These are phyloP conservation scores for Sambucus nigra DNA, from an alignment of 129 eudicot genomes.

Conservation along the genomic window DNA sequence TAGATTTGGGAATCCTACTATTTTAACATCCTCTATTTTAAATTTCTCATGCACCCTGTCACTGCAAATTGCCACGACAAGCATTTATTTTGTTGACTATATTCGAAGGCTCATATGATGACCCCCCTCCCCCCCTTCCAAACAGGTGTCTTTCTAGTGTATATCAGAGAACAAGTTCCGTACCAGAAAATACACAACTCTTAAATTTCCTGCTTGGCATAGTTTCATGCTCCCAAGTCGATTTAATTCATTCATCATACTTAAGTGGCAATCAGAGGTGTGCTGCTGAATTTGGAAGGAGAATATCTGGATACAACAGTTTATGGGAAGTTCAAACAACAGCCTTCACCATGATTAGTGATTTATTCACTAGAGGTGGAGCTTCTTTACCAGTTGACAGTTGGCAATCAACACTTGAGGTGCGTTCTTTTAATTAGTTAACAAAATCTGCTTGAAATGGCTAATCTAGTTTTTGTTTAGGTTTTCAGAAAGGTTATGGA, in stretches of 20 bases:
- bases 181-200: slow-evolving; percentile 45
- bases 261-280: slow-evolving; percentile 25
- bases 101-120: too few species aligned
- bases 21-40: too few species aligned
- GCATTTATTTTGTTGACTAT: background rate
- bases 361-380: slow-evolving; percentile 57
- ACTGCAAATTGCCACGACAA: background rate
- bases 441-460: background rate
- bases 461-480: slow-evolving; percentile 23
- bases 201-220: slow-evolving; percentile 54
- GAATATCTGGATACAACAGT: slow-evolving; percentile 20
- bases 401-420: slow-evolving; percentile 76
- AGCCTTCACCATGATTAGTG: slow-evolving; percentile 68
- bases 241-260: slow-evolving; percentile 18
- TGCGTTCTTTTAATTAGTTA: slow-evolving; percentile 12
- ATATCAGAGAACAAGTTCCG: slow-evolving; percentile 36
- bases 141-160: slow-evolving; percentile 56
- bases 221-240: slow-evolving; percentile 38
- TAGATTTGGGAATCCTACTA: background rate
- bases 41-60: too few species aligned
- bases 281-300: slow-evolving; percentile 23
- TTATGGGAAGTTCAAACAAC: slow-evolving; percentile 57
- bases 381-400: slow-evolving; percentile 41
- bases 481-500: slow-evolving; percentile 64
- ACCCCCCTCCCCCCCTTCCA: slow-evolving; percentile 9